A percentile compares a stretch with the other conserved stretches of the same genome.
Evolutionary conservation across 495 filamentous ascomycete genomes (phyloP).

Genomic region (Neurospora hispaniola): DNA sequence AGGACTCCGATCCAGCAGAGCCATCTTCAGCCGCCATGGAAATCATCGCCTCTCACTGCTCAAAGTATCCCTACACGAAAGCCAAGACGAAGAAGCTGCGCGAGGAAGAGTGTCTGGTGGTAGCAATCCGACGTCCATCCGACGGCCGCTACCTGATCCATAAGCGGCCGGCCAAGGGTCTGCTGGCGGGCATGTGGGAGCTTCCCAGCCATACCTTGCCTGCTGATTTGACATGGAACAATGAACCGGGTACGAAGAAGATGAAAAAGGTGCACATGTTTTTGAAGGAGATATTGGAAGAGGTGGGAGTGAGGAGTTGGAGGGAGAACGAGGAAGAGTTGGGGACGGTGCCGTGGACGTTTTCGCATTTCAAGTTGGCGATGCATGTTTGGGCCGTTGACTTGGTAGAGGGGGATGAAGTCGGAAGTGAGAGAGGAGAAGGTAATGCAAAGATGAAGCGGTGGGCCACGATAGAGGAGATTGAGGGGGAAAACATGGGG

Average conservation of each 20-base stretch:
- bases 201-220: slow-evolving; percentile 29
- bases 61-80: slow-evolving; percentile 29
- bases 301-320: slow-evolving; percentile 5
- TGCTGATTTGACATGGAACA: not conserved
- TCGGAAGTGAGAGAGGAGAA: not conserved
- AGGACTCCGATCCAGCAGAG: not conserved
- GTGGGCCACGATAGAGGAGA: slow-evolving; percentile 21
- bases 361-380: slow-evolving; percentile 35
- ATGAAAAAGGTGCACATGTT: slow-evolving; percentile 17
- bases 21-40: slow-evolving; percentile 6
- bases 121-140: slow-evolving; percentile 24
- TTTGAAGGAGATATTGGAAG: slow-evolving; percentile 15
- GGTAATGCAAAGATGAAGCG: slow-evolving; percentile 4
- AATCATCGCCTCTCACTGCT: slow-evolving; percentile 25
- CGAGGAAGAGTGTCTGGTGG: slow-evolving; percentile 34
- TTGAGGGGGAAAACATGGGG: slow-evolving; percentile 35
- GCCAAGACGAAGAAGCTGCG: slow-evolving; percentile 30
- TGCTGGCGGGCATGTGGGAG: slow-evolving; percentile 37
- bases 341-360: slow-evolving; percentile 34
- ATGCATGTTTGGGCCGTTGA: slow-evolving; percentile 39
- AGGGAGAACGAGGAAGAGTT: slow-evolving; percentile 15
- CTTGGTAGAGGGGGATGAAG: slow-evolving; percentile 4
- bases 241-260: slow-evolving; percentile 5
- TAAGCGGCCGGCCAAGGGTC: slow-evolving; percentile 31
- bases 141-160: slow-evolving; percentile 32